A percentile compares a stretch with the other conserved stretches of the same genome.
Evolutionary conservation across 2,329 filamentous ascomycete genomes (phyloP).

Genomic region (Aureobasidium sp.): DNA sequence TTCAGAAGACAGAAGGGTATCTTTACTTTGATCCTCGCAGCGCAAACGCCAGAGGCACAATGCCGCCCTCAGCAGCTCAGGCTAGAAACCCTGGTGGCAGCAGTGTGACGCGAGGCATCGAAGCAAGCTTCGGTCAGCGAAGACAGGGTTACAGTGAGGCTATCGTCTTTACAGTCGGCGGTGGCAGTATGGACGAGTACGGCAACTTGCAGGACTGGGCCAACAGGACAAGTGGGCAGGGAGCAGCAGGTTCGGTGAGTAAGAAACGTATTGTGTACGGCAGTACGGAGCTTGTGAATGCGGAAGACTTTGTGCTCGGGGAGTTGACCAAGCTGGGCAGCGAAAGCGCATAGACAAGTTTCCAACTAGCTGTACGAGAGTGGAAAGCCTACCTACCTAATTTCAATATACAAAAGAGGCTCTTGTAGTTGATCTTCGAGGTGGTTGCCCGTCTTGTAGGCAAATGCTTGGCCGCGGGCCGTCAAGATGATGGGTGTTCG

Average conservation of each 20-base stretch:
- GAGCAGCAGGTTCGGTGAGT: slow-evolving; percentile 43
- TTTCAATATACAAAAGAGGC: not conserved
- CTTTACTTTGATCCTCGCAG: slow-evolving; percentile 95
- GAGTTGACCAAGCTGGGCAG: slow-evolving; percentile 49
- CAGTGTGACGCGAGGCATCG: slow-evolving; percentile 47
- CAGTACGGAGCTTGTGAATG: slow-evolving; percentile 67
- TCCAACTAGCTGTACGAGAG: not conserved
- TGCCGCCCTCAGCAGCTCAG: slow-evolving; percentile 66
- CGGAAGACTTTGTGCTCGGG: slow-evolving; percentile 51
- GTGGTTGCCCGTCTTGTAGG: not conserved
- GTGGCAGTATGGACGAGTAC: slow-evolving; percentile 98
- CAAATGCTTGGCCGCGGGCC: not conserved
- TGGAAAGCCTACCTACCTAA: not conserved
- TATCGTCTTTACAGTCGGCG: slow-evolving; percentile 49
- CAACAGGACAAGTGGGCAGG: slow-evolving; percentile 56
- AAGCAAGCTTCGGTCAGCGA: slow-evolving; percentile 82
- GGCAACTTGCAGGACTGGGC: slow-evolving; percentile 97
- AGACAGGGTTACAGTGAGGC: slow-evolving; percentile 41
- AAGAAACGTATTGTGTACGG: slow-evolving; percentile 87
- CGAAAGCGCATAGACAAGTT: slow-evolving; percentile 37
- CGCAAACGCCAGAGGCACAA: slow-evolving; percentile 83
- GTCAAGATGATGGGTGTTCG: not conserved
- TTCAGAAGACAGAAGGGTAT: slow-evolving; percentile 93
- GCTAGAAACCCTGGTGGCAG: slow-evolving; percentile 27
- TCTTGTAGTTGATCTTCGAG: not conserved